Evolutionary conservation across 306 rosid genomes (phyloP), one percentile per base, ranked within the genome.

Genomic region (Cicer cuneatum): DNA sequence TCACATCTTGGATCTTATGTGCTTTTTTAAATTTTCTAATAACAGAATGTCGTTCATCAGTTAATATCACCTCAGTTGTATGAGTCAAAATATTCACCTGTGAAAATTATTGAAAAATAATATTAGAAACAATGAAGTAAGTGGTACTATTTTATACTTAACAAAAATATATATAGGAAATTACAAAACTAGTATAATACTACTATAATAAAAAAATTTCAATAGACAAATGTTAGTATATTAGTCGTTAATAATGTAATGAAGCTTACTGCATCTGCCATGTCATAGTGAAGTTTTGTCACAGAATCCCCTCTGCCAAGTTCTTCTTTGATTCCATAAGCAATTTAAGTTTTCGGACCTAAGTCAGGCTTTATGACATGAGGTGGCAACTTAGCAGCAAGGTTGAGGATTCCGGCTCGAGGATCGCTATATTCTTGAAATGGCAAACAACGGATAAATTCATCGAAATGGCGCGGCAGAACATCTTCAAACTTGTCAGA

Each of bases 251-350:
- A 29, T 35, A 29, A 60, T 60, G 14, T 53, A 47, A 77, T 6
- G 70, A 47, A 24, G 62, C 89, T 69, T 87, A 89, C 97, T 42
- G 95, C 97, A 58, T 91, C 97, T 13, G 97, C 86, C 89, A 89
- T 80, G 69, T 91, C 97, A 77, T 89, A 91, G 15, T 89, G 97
- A 72, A 91, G 95, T 67, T 89, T 91, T 24, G 97, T 89, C 21
- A 91, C 95, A 6, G 97, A 91, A 66, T 91, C 97, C 52, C 97
- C 95, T 74, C 97, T 81, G 66, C 97, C 97, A 76, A 91, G 91
- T 58, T 91, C 97, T 74, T 86, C 86, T 84, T 38, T 78, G 6
- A 75, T 43, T 54, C 97, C 97, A 80, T 89, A 91, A 29, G 93
- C 97, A 54, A 86, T 89, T 40, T 91, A 91, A 7, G 97, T 81